Percentiles rank a stretch among this genome's conserved stretches.
Conservation (phyloP, 164 flowering plant genomes). For the Tetrastigma voinierianum region DNA sequence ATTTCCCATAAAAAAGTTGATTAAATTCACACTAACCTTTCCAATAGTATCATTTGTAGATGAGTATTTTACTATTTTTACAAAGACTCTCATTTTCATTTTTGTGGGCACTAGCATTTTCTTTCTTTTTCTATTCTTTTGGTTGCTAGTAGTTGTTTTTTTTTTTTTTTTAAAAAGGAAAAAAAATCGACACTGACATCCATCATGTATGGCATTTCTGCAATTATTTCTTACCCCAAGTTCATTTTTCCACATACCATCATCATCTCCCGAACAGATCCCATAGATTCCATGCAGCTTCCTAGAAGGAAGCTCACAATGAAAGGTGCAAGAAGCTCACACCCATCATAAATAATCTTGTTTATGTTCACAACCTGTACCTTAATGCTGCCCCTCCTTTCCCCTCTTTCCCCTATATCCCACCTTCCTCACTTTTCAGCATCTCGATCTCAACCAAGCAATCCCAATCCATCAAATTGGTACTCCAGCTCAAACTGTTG, state of each 20-base stretch:
- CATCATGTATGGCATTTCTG: not conserved
- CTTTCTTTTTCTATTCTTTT: too few species aligned
- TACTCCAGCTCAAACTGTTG: not conserved
- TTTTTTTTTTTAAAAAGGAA: not conserved
- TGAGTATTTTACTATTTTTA: too few species aligned
- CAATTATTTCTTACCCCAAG: not conserved
- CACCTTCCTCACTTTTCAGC: not conserved
- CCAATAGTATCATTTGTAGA: too few species aligned
- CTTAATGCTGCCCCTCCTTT: not conserved
- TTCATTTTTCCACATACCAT: not conserved
- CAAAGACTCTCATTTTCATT: too few species aligned
- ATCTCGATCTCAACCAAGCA: too few species aligned
- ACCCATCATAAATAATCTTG: not conserved
- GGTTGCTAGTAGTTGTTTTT: not conserved
- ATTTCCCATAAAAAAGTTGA: too few species aligned
- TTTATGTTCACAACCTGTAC: not conserved
- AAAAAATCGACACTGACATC: not conserved
- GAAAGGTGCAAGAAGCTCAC: conserved; percentile 3
- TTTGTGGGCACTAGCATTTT: too few species aligned
- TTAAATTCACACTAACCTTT: too few species aligned
- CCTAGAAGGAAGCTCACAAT: conserved; percentile 7
- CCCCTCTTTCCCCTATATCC: not conserved
- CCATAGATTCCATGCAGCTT: conserved; percentile 12
- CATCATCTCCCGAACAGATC: not conserved
- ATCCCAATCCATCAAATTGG: not conserved